Evolutionary conservation across 2,329 filamentous ascomycete species (phyloP), one percentile per base, ranked within the genome.

Genomic region (Rhynchosporium secalis): DNA sequence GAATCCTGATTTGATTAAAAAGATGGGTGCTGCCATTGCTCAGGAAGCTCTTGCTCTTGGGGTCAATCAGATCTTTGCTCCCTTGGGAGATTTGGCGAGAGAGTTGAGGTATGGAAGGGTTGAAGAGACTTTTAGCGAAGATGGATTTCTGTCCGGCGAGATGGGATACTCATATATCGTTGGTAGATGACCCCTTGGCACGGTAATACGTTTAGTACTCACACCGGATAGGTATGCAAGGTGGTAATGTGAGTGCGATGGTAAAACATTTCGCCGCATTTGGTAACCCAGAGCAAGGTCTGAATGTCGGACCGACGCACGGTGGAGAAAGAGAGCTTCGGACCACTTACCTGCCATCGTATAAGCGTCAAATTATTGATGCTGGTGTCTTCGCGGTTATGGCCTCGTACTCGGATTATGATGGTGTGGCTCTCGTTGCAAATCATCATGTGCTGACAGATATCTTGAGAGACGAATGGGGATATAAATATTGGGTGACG

Each of bases 251-350:
- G 4, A 86, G 84, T 29, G 84, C 89, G 15, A 91, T 85, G 74
- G 86, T 92, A 52, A 92, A 92, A 77, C 89, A 92, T 72, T 92
- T 88, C 72, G 86, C 86, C 12, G 89, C 83, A 1, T 91, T 86
- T 70, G 88, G 82, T 52, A 78, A 79, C 1, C 88, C 88, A 0
- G 89, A 92, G 69, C 88, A 91, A 72, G 89, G 89, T 1, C 74
- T 92, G 48, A 92, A 92, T 72, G 87, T 85, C 8, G 87, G 69
- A 1, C 80, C 81, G 1, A 80, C 82, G 1, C 81, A 83, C 66
- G 80, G 80, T 10, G 80, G 82, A 48, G 80, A 82, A 64, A 74
- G 81, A 49, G 78, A 82, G 69, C 80, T 85, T 3, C 77, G 83
- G 40, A 83, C 80, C 40, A 85, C 82, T 3, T 81, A 80, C 64